These are phyloP conservation scores for Turritis glabra DNA, from an alignment of 345 rosid genomes.

Conservation along the genomic window DNA sequence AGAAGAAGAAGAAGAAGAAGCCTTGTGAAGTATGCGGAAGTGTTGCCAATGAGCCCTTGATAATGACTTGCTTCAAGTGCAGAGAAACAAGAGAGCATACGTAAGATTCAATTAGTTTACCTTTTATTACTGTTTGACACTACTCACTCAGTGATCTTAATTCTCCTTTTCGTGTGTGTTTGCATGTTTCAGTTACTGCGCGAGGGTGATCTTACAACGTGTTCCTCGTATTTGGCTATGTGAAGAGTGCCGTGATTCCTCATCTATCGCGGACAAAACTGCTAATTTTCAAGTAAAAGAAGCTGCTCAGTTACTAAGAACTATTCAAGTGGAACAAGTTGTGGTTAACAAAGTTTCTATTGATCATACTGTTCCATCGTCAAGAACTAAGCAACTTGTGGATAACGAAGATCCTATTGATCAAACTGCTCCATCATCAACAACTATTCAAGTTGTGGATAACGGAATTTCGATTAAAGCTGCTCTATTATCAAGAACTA, in stretches of 20 bases:
- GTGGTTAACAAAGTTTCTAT: not conserved
- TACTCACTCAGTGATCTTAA: not conserved
- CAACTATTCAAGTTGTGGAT: not conserved
- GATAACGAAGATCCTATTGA: not conserved
- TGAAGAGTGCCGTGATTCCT: conserved; percentile 27
- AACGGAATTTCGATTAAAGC: not conserved
- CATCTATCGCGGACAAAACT: not conserved
- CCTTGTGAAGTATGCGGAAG: conserved; percentile 36
- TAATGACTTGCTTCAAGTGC: conserved; percentile 30
- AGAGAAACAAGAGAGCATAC: conserved; percentile 30
- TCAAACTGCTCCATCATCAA: not conserved
- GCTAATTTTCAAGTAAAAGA: not conserved
- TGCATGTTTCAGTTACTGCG: conserved; percentile 25
- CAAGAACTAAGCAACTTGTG: not conserved
- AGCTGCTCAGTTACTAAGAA: not conserved
- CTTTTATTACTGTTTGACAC: not conserved
- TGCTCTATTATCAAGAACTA: not conserved
- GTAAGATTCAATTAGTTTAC: not conserved
- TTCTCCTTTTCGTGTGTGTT: not conserved
- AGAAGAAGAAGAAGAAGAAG: not conserved
- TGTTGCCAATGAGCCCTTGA: conserved; percentile 1
- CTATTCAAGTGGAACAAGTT: not conserved
- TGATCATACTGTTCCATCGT: not conserved
- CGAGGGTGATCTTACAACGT: not conserved
- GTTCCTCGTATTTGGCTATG: conserved; percentile 31